Percentiles rank a stretch among this genome's conserved stretches.
Conservation (phyloP, 805 yeast species). For the Kazachstania martiniae region DNA sequence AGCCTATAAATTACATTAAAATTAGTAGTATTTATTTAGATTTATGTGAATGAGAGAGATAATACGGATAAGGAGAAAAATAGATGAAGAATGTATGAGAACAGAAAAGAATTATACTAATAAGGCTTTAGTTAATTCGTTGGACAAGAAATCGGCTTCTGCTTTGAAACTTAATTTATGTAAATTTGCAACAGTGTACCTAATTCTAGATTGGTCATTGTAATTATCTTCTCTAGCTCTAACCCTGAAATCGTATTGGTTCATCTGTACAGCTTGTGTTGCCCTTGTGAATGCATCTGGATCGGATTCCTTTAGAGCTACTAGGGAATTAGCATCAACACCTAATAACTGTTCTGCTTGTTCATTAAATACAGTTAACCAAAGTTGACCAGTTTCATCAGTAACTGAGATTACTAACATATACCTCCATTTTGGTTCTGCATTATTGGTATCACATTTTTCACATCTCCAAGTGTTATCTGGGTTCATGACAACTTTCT, state of each 20-base stretch:
- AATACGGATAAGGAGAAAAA: no score
- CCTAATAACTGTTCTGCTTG: slow-evolving; percentile 64
- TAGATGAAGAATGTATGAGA: no score
- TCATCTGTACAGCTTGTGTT: slow-evolving; percentile 45
- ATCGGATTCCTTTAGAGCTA: slow-evolving; percentile 36
- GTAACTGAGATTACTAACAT: slow-evolving; percentile 65
- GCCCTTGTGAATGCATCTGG: slow-evolving; percentile 35
- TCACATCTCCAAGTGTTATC: slow-evolving; percentile 89
- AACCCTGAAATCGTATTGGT: slow-evolving; percentile 63
- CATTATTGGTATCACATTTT: slow-evolving; percentile 64
- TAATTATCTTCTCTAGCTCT: slow-evolving; percentile 78
- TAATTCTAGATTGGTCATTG: slow-evolving; percentile 64
- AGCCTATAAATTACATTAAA: no score
- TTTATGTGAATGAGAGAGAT: not conserved
- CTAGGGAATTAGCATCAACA: slow-evolving; percentile 48
- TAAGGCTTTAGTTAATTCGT: slow-evolving; percentile 20
- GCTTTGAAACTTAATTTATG: slow-evolving; percentile 42
- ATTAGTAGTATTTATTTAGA: not conserved
- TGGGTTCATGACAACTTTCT: slow-evolving; percentile 67
- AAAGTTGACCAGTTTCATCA: slow-evolving; percentile 73
- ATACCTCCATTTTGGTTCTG: slow-evolving; percentile 68
- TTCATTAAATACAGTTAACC: slow-evolving; percentile 83
- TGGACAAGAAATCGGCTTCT: slow-evolving; percentile 49
- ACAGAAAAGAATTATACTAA: slow-evolving; percentile 1
- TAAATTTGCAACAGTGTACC: slow-evolving; percentile 56